Conservation (phyloP, 2,329 filamentous ascomycete species). For the Lachnellula hyalina region DNA sequence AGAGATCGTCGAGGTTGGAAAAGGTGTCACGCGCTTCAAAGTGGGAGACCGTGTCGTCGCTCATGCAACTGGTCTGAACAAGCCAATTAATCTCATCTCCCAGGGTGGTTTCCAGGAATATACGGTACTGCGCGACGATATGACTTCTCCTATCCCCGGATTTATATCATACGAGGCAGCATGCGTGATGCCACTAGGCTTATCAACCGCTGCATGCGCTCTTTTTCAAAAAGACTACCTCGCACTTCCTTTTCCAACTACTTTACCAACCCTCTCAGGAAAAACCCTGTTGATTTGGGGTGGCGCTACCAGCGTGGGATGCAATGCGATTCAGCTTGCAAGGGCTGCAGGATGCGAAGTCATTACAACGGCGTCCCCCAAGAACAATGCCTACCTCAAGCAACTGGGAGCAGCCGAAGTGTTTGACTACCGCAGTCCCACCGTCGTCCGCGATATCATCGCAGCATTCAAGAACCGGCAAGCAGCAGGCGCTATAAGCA, state of each 20-base stretch:
- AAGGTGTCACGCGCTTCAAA: conserved; percentile 7
- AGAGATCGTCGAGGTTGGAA: conserved; percentile 10
- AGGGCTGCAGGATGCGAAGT: conserved; percentile 34
- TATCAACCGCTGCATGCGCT: conserved; percentile 24
- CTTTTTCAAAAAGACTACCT: conserved; percentile 9
- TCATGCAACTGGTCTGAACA: conserved; percentile 29
- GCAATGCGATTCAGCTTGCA: conserved; percentile 42
- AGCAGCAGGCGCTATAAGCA: background rate
- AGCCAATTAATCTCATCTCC: background rate
- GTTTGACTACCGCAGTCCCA: conserved; percentile 43
- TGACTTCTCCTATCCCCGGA: conserved; percentile 18
- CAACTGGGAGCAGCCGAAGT: conserved; percentile 18
- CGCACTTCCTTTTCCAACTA: background rate
- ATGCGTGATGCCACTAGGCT: conserved; percentile 26
- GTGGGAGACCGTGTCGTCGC: conserved; percentile 29
- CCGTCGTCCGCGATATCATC: conserved; percentile 25
- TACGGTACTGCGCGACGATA: background rate
- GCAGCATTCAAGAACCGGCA: background rate
- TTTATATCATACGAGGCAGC: conserved; percentile 25
- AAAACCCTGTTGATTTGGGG: conserved; percentile 41
- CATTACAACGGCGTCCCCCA: conserved; percentile 39
- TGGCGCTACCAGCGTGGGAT: conserved; percentile 43
- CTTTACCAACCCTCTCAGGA: background rate
- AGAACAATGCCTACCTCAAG: conserved; percentile 41
- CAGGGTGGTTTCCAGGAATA: background rate